Evolutionary conservation across 2,329 filamentous ascomycete species (phyloP).

Genomic region (Neofusicoccum sp.): DNA sequence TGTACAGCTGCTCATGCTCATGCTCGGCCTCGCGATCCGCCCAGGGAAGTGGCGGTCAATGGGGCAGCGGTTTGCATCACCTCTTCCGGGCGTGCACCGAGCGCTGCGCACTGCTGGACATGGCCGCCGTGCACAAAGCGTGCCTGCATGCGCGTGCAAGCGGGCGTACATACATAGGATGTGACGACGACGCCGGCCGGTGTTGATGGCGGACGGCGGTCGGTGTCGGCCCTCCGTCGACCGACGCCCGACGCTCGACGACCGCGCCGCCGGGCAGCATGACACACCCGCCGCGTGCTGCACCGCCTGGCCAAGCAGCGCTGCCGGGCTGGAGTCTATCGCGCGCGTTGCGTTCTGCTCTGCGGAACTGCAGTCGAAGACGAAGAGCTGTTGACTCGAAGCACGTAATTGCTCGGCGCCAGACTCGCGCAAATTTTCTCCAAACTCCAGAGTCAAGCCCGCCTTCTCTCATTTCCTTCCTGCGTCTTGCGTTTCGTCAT

Average conservation of each 20-base stretch:
- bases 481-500: conserved; percentile 32
- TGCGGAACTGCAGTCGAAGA: background rate
- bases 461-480: background rate
- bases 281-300: no score
- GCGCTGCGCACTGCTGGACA: background rate
- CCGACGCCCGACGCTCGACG: no score
- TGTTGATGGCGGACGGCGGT: no score
- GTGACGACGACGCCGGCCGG: no score
- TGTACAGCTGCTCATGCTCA: background rate
- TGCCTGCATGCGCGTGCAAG: background rate
- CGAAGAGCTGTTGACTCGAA: conserved; percentile 20
- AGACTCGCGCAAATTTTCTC: conserved; percentile 21
- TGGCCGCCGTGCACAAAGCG: conserved; percentile 22
- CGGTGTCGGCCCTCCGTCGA: no score
- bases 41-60: conserved; percentile 10
- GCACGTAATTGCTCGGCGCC: conserved; percentile 12
- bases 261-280: no score
- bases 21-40: background rate
- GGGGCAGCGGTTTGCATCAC: background rate
- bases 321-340: no score
- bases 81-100: background rate
- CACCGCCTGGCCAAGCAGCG: no score
- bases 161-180: no score
- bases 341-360: no score
- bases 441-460: conserved; percentile 43